Conservation (phyloP, 495 filamentous ascomycete species). For the Trichodelitschia bisporula region DNA sequence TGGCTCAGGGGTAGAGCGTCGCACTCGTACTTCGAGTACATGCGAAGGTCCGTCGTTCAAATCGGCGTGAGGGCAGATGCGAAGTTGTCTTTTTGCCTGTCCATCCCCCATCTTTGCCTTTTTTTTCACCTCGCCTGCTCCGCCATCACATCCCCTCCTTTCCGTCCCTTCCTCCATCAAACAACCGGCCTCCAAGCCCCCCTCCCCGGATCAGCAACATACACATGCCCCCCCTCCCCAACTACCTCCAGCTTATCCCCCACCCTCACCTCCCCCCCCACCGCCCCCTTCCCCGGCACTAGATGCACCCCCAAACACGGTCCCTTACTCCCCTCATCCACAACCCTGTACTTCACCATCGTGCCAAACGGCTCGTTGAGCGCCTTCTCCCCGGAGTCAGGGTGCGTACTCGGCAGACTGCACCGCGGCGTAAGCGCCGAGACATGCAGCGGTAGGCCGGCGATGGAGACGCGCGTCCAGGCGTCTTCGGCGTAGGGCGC, state of each 20-base stretch:
- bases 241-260: slow-evolving; percentile 35
- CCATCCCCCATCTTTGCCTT: too few relatives aligned
- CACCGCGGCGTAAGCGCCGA: slow-evolving; percentile 54
- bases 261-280: slow-evolving; percentile 23
- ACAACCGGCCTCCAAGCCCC: neutral
- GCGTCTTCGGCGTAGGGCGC: slow-evolving; percentile 43
- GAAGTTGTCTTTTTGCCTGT: too few relatives aligned
- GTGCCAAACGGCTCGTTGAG: slow-evolving; percentile 46
- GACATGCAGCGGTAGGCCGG: slow-evolving; percentile 24
- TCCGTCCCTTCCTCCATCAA: neutral
- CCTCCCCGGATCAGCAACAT: slow-evolving; percentile 7
- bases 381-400: slow-evolving; percentile 43
- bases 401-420: slow-evolving; percentile 65
- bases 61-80: too few relatives aligned
- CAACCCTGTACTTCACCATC: slow-evolving; percentile 38
- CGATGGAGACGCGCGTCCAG: slow-evolving; percentile 52
- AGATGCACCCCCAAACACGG: slow-evolving; percentile 69
- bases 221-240: slow-evolving; percentile 36
- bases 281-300: slow-evolving; percentile 33
- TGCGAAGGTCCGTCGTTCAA: too few relatives aligned
- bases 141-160: neutral
- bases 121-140: too few relatives aligned
- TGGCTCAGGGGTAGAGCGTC: too few relatives aligned
- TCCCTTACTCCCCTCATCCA: slow-evolving; percentile 47
- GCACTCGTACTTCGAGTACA: too few relatives aligned